phyloP scores from a whole-genome alignment of 2,329 filamentous ascomycete species.

The Beauveria sp. region DNA sequence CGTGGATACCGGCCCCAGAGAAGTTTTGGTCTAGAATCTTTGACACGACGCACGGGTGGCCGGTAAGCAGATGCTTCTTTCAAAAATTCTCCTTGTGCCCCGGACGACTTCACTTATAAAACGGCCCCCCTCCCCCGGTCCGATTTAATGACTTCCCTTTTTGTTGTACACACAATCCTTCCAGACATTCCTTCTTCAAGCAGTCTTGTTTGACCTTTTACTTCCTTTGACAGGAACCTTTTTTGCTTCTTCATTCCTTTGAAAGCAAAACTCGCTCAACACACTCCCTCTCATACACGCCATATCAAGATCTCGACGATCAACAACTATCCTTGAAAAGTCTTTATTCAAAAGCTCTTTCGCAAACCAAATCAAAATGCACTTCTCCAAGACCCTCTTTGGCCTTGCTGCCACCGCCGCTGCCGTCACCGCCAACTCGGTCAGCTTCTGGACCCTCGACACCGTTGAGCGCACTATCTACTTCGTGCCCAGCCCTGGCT shows the following conservation, averaged over 20 bases:
- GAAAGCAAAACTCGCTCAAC: slow-evolving; percentile 9
- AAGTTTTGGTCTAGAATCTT: slow-evolving; percentile 7
- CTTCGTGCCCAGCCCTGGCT: slow-evolving; percentile 40
- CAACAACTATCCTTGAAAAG: slow-evolving; percentile 13
- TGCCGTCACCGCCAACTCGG: slow-evolving; percentile 37
- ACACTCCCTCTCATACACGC: slow-evolving; percentile 13
- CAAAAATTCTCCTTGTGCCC: not conserved
- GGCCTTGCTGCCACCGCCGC: slow-evolving; percentile 35
- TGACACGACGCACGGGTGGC: slow-evolving; percentile 4
- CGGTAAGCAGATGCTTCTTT: slow-evolving; percentile 4
- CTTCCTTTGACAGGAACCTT: slow-evolving; percentile 11
- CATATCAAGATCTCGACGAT: slow-evolving; percentile 11
- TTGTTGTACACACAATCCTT: slow-evolving; percentile 5
- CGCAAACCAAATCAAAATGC: slow-evolving; percentile 39
- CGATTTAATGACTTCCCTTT: not conserved
- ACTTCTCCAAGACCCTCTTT: slow-evolving; percentile 40
- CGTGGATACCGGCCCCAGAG: not conserved
- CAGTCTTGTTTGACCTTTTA: slow-evolving; percentile 4
- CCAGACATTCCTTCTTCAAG: slow-evolving; percentile 6
- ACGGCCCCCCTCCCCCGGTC: slow-evolving; percentile 3
- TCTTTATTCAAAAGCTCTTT: not conserved
- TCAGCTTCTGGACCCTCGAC: slow-evolving; percentile 56
- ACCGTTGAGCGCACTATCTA: slow-evolving; percentile 38
- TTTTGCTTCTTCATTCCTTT: slow-evolving; percentile 14
- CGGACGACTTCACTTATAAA: slow-evolving; percentile 6